Conservation (phyloP, 225 moss, liverwort and hornwort genomes). For the Neckera pumila region DNA sequence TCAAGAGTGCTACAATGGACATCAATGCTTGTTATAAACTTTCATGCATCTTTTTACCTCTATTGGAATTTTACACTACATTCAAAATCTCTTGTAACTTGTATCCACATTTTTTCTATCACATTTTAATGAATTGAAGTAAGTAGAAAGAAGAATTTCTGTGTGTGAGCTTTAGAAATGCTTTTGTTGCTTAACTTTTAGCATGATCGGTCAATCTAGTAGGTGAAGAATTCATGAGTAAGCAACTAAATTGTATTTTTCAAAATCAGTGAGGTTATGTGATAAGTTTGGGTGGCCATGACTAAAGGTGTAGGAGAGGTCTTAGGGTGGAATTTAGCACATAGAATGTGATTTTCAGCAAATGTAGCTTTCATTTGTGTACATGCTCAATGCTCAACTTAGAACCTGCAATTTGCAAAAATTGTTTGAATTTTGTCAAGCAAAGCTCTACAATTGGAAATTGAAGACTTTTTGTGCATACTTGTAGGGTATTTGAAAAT, state of each 20-base stretch:
- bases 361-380: not conserved
- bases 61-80: not conserved
- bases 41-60: not conserved
- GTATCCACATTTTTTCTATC: not conserved
- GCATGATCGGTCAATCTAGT: not conserved
- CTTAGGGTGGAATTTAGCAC: not conserved
- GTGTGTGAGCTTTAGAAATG: not conserved
- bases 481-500: not conserved
- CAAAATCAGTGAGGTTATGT: not conserved
- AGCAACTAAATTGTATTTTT: not conserved
- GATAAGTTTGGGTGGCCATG: not conserved
- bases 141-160: not conserved
- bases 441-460: not conserved
- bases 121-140: not conserved
- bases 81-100: not conserved
- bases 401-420: not conserved
- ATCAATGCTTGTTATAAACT: not conserved
- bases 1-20: not conserved
- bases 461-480: not conserved
- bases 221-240: not conserved
- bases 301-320: not conserved
- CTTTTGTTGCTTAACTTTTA: not conserved
- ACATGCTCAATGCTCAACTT: too few relatives aligned
- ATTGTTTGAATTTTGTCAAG: not conserved
- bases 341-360: not conserved